A percentile compares a stretch with the other conserved stretches of the same genome.
Conservation (phyloP, 176 grass and related monocot genomes). For the Zea luxurians region DNA sequence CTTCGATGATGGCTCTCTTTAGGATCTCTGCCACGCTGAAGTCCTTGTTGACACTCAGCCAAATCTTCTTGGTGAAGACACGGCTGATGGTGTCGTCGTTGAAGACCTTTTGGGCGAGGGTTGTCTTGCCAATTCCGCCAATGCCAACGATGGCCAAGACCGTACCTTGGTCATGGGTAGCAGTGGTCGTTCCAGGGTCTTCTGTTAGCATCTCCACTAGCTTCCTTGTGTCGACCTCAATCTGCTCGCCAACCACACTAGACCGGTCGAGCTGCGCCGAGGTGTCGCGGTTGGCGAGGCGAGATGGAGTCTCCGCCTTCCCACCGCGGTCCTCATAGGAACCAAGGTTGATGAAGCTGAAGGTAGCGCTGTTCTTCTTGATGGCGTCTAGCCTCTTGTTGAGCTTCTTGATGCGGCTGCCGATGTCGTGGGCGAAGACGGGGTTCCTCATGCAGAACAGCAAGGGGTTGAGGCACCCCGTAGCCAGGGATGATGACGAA, state of each 20-base stretch:
- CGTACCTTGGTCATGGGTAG: background rate
- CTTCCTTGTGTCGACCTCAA: conserved; percentile 13
- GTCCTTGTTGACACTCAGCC: conserved; percentile 32
- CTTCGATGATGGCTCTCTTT: background rate
- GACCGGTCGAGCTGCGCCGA: background rate
- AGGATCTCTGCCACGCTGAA: background rate
- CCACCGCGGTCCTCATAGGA: background rate
- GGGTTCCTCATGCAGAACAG: conserved; percentile 3
- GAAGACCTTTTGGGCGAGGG: conserved; percentile 38
- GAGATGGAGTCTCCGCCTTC: background rate
- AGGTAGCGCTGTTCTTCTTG: background rate
- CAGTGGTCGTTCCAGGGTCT: background rate
- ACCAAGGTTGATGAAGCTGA: conserved; percentile 14
- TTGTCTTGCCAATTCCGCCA: conserved; percentile 46
- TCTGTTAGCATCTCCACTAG: conserved; percentile 12
- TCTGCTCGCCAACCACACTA: conserved; percentile 17
- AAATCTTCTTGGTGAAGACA: background rate
- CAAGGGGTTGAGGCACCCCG: background rate
- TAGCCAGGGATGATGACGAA: too few relatives aligned
- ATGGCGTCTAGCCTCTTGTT: conserved; percentile 8
- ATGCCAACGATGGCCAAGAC: conserved; percentile 30
- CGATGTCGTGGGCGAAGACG: background rate
- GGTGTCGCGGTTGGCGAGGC: background rate
- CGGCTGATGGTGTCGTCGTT: background rate
- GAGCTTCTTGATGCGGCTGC: conserved; percentile 10